Conservation (phyloP, 1,284 basidiomycete species). For the Trichosporon ovoides region DNA sequence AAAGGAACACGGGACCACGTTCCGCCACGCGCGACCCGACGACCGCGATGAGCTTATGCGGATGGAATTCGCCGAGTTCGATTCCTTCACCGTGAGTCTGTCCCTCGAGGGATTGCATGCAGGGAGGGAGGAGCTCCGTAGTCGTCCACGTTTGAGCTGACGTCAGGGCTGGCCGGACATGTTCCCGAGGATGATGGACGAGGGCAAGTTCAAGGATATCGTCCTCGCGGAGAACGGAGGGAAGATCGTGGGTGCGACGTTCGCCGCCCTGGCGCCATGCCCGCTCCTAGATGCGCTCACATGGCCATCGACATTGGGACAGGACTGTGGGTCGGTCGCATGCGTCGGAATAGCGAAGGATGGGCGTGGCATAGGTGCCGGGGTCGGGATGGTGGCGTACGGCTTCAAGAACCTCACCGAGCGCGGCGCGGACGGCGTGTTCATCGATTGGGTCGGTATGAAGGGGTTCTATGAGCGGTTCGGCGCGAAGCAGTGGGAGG, state of each 20-base stretch:
- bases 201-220: slow-evolving; percentile 20
- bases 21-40: slow-evolving; percentile 12
- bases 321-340: slow-evolving; percentile 16
- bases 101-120: no score
- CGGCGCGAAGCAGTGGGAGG: slow-evolving; percentile 22
- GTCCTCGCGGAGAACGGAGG: slow-evolving; percentile 16
- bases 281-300: slow-evolving; percentile 13
- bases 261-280: slow-evolving; percentile 15
- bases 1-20: slow-evolving; percentile 13
- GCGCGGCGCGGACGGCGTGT: slow-evolving; percentile 26
- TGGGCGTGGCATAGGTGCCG: slow-evolving; percentile 17
- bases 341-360: slow-evolving; percentile 23
- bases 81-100: slow-evolving; percentile 18
- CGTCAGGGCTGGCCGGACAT: slow-evolving; percentile 29
- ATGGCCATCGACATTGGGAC: slow-evolving; percentile 22
- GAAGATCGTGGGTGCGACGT: slow-evolving; percentile 21
- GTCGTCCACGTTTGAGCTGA: neutral
- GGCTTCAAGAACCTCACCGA: slow-evolving; percentile 16
- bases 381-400: slow-evolving; percentile 20
- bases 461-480: slow-evolving; percentile 26
- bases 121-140: no score
- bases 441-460: slow-evolving; percentile 30
- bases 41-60: slow-evolving; percentile 17
- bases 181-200: slow-evolving; percentile 18
- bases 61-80: slow-evolving; percentile 24